Evolutionary conservation across 805 yeast species (phyloP).

Genomic region (Jamesozyma jinghongensis): DNA sequence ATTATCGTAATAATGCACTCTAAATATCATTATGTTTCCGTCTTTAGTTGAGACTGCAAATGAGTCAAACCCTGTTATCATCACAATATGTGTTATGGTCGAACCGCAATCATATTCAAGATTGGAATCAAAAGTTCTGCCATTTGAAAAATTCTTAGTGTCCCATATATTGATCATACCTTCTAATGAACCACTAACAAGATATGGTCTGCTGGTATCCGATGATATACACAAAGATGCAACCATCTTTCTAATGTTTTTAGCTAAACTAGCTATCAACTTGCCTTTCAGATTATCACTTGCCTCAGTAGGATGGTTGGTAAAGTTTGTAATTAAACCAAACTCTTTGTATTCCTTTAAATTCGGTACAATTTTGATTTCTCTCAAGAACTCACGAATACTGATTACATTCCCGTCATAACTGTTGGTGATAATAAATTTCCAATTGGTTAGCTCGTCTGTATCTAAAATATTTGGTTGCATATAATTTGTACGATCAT

Average conservation of each 20-base stretch:
- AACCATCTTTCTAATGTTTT: constrained; percentile 48
- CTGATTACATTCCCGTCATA: constrained; percentile 62
- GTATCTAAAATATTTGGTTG: not conserved
- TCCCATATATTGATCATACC: constrained; percentile 80
- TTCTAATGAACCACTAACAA: constrained; percentile 69
- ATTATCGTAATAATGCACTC: constrained; percentile 28
- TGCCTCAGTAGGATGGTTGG: constrained; percentile 11
- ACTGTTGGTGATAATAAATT: constrained; percentile 39
- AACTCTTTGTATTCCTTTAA: constrained; percentile 59
- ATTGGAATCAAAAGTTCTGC: constrained; percentile 44
- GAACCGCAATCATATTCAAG: constrained; percentile 41
- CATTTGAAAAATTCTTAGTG: constrained; percentile 50
- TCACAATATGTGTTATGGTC: constrained; percentile 40
- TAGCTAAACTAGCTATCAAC: constrained; percentile 54
- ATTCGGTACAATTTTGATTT: constrained; percentile 46
- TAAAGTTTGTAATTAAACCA: constrained; percentile 33
- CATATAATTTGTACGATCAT: not conserved
- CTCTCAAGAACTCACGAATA: constrained; percentile 46
- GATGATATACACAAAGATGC: constrained; percentile 44
- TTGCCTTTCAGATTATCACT: constrained; percentile 32
- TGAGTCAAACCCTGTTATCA: constrained; percentile 47
- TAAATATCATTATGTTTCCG: constrained; percentile 30
- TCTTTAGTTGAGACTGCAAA: constrained; percentile 43
- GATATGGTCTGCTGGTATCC: constrained; percentile 48
- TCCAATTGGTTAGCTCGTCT: constrained; percentile 23